Conservation (phyloP, 768 basidiomycete genomes). For the Lactarius deliciosus region DNA sequence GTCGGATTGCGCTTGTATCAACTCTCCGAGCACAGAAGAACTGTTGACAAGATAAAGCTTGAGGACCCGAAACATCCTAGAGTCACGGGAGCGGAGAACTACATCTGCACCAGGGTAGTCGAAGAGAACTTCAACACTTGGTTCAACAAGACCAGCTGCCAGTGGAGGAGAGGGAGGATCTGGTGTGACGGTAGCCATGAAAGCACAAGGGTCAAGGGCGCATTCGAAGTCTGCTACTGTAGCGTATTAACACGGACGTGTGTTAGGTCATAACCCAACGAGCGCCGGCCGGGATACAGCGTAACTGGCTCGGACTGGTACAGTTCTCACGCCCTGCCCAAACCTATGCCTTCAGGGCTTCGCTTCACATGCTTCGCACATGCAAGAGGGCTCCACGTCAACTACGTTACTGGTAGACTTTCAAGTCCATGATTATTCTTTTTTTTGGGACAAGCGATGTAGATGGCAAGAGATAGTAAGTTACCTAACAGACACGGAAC, state of each 20-base stretch:
- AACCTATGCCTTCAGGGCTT: too few species aligned
- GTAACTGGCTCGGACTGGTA: too few species aligned
- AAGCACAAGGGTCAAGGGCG: neutral
- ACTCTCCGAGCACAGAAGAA: constrained; percentile 41
- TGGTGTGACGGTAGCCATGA: neutral
- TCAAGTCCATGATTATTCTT: neutral
- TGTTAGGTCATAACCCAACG: too few species aligned
- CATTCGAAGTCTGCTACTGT: neutral
- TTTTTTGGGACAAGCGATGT: too few species aligned
- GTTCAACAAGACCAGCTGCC: neutral
- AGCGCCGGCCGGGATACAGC: too few species aligned
- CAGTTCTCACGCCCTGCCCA: too few species aligned
- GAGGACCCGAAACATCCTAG: constrained; percentile 45
- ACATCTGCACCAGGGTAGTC: constrained; percentile 41
- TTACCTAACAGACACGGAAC: too few species aligned
- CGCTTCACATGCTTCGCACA: too few species aligned
- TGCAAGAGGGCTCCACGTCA: too few species aligned
- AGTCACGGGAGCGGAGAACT: constrained; percentile 44
- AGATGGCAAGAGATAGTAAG: too few species aligned
- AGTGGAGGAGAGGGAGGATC: neutral
- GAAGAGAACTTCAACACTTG: neutral
- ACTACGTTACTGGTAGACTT: neutral
- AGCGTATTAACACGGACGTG: too few species aligned
- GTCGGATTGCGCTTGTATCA: neutral
- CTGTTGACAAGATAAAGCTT: constrained; percentile 44